Percentiles rank a stretch among this genome's conserved stretches.
Evolutionary conservation across 306 rosid genomes (phyloP).

Genomic region (Sicyos baderoa): DNA sequence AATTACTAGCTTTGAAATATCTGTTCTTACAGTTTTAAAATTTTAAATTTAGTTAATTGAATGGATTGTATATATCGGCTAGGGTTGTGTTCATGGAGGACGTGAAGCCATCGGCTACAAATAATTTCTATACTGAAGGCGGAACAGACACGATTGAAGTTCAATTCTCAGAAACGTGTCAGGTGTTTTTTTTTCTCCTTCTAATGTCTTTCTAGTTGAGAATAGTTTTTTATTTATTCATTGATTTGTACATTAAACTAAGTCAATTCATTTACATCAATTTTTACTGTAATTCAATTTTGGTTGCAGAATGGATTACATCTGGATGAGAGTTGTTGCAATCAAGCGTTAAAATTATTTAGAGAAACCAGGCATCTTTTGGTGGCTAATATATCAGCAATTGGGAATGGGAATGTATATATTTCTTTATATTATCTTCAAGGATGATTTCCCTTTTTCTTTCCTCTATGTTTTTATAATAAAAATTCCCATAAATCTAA

Average conservation of each 20-base stretch:
- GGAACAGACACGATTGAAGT: slow-evolving; percentile 32
- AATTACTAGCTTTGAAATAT: not conserved
- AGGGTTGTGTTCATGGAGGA: slow-evolving; percentile 40
- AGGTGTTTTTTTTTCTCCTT: slow-evolving; percentile 42
- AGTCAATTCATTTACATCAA: not conserved
- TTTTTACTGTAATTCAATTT: not conserved
- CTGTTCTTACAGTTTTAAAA: not conserved
- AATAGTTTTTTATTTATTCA: not conserved
- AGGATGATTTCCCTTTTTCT: not conserved
- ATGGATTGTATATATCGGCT: slow-evolving; percentile 20
- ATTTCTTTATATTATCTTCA: not conserved
- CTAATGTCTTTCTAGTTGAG: not conserved
- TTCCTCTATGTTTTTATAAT: too few species aligned
- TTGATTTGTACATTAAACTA: not conserved
- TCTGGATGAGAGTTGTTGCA: slow-evolving; percentile 41
- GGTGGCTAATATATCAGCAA: slow-evolving; percentile 39
- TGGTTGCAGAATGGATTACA: slow-evolving; percentile 46
- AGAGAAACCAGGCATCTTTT: slow-evolving; percentile 54
- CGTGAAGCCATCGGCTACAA: slow-evolving; percentile 23
- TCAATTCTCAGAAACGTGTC: slow-evolving; percentile 54
- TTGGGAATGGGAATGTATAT: slow-evolving; percentile 66
- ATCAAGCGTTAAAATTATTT: slow-evolving; percentile 51
- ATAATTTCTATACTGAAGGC: slow-evolving; percentile 21
- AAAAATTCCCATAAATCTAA: not conserved
- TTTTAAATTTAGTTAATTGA: not conserved